These are phyloP conservation scores for Tuber umbilicatum DNA, from an alignment of 495 filamentous ascomycete species.

Conservation along the genomic window DNA sequence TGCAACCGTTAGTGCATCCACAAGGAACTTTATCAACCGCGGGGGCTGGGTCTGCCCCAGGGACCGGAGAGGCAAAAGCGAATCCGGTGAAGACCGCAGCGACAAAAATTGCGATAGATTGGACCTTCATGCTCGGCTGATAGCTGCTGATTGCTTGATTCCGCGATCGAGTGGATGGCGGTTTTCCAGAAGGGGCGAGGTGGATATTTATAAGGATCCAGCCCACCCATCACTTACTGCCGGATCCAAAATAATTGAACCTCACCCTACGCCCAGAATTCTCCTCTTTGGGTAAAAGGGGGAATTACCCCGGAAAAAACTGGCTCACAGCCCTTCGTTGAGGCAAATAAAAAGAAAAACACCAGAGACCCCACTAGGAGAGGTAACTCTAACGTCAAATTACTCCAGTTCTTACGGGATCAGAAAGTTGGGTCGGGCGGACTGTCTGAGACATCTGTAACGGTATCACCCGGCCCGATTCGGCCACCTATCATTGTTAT, in stretches of 20 bases:
- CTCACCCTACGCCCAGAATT: not conserved
- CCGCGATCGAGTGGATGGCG: not conserved
- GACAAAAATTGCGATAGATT: not conserved
- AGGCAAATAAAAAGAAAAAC: not conserved
- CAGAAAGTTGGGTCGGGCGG: not conserved
- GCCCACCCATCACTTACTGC: not conserved
- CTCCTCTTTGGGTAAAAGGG: not conserved
- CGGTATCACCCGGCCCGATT: not conserved
- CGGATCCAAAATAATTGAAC: not conserved
- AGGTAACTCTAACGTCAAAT: not conserved
- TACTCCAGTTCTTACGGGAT: not conserved
- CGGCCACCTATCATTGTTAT: not conserved
- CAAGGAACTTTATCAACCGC: not conserved
- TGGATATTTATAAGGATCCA: not conserved
- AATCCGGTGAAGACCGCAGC: not conserved
- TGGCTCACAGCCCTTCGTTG: not conserved
- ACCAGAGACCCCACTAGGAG: not conserved
- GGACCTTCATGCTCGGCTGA: not conserved
- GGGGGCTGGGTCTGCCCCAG: not conserved
- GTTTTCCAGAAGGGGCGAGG: not conserved
- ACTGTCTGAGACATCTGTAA: not conserved
- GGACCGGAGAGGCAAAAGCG: not conserved
- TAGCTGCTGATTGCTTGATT: not conserved
- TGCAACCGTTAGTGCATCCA: not conserved
- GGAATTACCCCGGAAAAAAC: not conserved